A percentile compares a stretch with the other conserved stretches of the same genome.
Conservation (phyloP, 495 filamentous ascomycete genomes). For the Hypoxylon fragiforme region DNA sequence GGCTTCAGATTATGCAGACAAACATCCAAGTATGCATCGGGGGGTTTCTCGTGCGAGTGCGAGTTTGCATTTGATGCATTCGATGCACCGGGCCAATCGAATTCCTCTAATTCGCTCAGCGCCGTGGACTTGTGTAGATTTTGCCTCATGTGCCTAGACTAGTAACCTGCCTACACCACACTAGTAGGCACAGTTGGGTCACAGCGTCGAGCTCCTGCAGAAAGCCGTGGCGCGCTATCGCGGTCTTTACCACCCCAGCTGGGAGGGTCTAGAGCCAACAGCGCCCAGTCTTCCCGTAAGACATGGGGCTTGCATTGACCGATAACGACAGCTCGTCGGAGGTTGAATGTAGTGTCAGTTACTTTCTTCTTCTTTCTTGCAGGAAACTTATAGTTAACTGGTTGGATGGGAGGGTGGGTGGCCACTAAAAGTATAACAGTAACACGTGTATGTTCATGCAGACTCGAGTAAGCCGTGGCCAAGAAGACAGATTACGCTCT, state of each 20-base stretch:
- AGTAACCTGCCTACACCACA: no score
- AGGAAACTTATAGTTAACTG: no score
- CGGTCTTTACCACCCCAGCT: conserved; percentile 14
- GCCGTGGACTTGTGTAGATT: conserved; percentile 10
- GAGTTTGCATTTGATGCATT: neutral
- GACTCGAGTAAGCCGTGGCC: conserved; percentile 4
- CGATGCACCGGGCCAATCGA: conserved; percentile 17
- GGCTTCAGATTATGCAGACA: conserved; percentile 32
- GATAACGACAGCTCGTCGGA: conserved; percentile 20
- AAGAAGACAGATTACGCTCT: conserved; percentile 25
- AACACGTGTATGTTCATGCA: no score
- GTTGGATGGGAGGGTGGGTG: no score
- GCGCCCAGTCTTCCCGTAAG: conserved; percentile 14
- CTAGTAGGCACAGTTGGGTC: conserved; percentile 16
- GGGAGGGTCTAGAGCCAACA: conserved; percentile 14
- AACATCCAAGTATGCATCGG: conserved; percentile 31
- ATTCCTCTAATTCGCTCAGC: conserved; percentile 9
- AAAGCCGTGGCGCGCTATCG: conserved; percentile 30
- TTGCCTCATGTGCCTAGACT: conserved; percentile 19
- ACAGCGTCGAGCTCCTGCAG: conserved; percentile 26
- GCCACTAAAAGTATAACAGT: no score
- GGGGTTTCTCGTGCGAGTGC: conserved; percentile 30
- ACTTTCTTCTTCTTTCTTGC: no score
- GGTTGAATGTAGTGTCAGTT: conserved; percentile 11
- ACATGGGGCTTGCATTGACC: conserved; percentile 24